Evolutionary conservation across 768 basidiomycete species (phyloP).

Genomic region (Macrolepiota dolichaula): DNA sequence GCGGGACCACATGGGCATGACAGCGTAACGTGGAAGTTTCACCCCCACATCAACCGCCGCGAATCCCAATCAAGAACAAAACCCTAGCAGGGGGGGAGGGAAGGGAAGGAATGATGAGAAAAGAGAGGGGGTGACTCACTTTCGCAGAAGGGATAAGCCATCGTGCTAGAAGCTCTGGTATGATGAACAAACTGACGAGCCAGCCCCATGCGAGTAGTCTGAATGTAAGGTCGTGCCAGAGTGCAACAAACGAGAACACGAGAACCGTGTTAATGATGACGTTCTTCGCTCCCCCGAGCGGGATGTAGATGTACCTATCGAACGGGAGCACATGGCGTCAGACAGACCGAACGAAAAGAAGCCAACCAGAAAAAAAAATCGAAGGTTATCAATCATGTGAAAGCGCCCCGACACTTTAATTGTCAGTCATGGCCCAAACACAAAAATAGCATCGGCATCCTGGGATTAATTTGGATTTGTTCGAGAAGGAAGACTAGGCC

Average conservation of each 20-base stretch:
- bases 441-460: neutral
- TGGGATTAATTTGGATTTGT: neutral
- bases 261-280: constrained; percentile 62
- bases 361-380: neutral
- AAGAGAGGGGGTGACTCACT: constrained; percentile 50
- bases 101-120: neutral
- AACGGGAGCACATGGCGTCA: neutral
- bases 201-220: constrained; percentile 93
- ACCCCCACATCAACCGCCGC: neutral
- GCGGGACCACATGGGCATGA: neutral
- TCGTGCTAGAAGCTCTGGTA: constrained; percentile 74
- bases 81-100: too few relatives aligned
- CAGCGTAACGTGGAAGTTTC: neutral
- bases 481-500: neutral
- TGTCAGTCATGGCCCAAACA: neutral
- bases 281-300: constrained; percentile 70
- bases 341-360: neutral
- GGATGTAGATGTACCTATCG: constrained; percentile 88
- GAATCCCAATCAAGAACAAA: neutral
- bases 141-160: constrained; percentile 58
- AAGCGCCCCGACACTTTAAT: neutral
- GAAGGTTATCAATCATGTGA: neutral
- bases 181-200: constrained; percentile 86
- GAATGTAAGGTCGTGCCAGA: constrained; percentile 96
- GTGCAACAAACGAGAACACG: constrained; percentile 93